Evolutionary conservation across 2,329 filamentous ascomycete genomes (phyloP), one percentile per base, ranked within the genome.

Genomic region (Fusarium armeniacum): DNA sequence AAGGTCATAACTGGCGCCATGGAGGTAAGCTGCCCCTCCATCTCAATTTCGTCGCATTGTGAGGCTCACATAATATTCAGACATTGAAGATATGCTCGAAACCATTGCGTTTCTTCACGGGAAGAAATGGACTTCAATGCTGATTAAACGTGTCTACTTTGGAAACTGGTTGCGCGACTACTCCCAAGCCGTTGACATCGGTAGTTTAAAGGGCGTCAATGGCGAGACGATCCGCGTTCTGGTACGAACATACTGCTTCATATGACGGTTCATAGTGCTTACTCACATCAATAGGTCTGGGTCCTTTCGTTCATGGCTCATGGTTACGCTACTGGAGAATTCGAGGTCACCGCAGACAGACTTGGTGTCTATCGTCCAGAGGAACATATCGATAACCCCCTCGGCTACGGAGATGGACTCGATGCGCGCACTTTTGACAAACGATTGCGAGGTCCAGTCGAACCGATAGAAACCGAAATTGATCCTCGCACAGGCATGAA

Each of bases 401-500:
- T 92, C 68, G 92, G 91, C 68, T 97, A 97, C 77, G 93, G 92
- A 49, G 94, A 98, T 73, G 93, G 93, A 72, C 76, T 88, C 18
- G 96, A 99, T 81, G 96, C 96, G 7, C 88, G 93, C 65, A 88
- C 91, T 74, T 94, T 89, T 75, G 96, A 98, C 77, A 82, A 86
- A 38, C 90, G 96, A 28, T 88, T 98, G 10, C 91, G 96, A 52
- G 92, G 90, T 1, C 94, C 94, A 0, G 89, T 98, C 11, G 83
- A 88, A 63, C 86, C 87, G 6, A 80, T 87, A 41, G 93, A 96
- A 76, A 87, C 92, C 22, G 89, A 92, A 63, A 87, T 96, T 59
- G 93, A 96, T 75, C 82, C 82, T 35, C 82, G 86, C 8, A 96
- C 93, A 1, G 94, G 94, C n/a, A 97, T 99, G 95, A 99, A 98